Evolutionary conservation across 139 green algal species (phyloP), one percentile per base, ranked within the genome.

Genomic region (Chlorella sp.): DNA sequence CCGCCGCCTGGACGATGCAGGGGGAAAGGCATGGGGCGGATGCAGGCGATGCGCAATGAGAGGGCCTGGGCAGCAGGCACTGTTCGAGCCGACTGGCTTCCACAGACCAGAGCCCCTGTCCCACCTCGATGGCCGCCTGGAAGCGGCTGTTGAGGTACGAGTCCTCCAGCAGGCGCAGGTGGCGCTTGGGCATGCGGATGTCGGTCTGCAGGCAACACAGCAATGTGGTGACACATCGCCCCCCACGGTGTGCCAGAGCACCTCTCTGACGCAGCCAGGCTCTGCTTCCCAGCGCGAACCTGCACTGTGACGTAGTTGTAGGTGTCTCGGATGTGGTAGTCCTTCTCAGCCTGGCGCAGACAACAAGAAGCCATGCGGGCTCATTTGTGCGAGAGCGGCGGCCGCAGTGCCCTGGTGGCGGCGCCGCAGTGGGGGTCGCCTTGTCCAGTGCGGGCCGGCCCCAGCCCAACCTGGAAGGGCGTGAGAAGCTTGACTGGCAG

Each of bases 271-370:
- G 14, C 46, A 55, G 46, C 46, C 14, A 55, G 46, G 17, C 53
- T 68, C 14, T 58, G 25, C 21, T 36, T n/a, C 12, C n/a, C 59
- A 67, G 42, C 17, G 11, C 58, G 5, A 8, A 79, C 81, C 80
- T 94, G 85, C 2, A 96, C 81, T 1, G 90, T 96, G 14, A 95
- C 82, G 65, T 95, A 96, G 78, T 96, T 97, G 87, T 94, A 95
- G 0, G 89, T 94, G 76, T 97, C 92, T 33, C 90, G 88, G 33
- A 93, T 87, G 77, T 91, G 79, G 63, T 93, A 80, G 74, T 96
- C 90, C 67, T 88, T 92, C 65, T 96, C 89, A n/a, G 90, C 92
- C 76, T 91, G 82, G n/a, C n/a, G n/a, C n/a, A n/a, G n/a, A n/a
- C n/a, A n/a, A n/a, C n/a, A n/a, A n/a, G n/a, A n/a, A n/a, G n/a